phyloP scores from a whole-genome alignment of 2,329 filamentous ascomycete species.

The Cytospora paraplurivora region DNA sequence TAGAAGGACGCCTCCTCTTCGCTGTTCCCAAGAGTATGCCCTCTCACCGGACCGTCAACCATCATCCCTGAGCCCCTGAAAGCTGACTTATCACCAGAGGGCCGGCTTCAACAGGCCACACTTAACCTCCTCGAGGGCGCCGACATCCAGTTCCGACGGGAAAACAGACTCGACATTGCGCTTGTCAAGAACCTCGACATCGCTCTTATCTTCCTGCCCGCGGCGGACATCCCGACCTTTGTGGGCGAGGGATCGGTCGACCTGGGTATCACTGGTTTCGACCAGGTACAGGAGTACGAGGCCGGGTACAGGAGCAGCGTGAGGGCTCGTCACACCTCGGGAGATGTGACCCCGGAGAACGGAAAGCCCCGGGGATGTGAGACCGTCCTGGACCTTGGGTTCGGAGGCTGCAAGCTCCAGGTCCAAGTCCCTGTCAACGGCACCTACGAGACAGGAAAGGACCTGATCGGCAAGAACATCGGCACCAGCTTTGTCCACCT shows the following conservation, averaged over 20 bases:
- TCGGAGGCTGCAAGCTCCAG: slow-evolving; percentile 89
- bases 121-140: slow-evolving; percentile 90
- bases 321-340: slow-evolving; percentile 51
- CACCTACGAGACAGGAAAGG: slow-evolving; percentile 64
- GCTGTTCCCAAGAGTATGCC: slow-evolving; percentile 96
- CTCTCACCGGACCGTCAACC: slow-evolving; percentile 19
- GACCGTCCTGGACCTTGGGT: slow-evolving; percentile 86
- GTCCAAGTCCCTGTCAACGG: slow-evolving; percentile 96
- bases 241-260: slow-evolving; percentile 93
- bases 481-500: slow-evolving; percentile 94
- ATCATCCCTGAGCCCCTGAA: slow-evolving; percentile 6
- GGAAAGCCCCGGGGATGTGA: slow-evolving; percentile 65
- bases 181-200: slow-evolving; percentile 96
- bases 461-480: slow-evolving; percentile 89
- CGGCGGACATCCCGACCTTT: slow-evolving; percentile 95
- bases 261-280: slow-evolving; percentile 89
- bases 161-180: slow-evolving; percentile 94
- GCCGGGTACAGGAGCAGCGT: slow-evolving; percentile 57
- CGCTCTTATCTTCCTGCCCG: slow-evolving; percentile 94
- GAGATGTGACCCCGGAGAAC: slow-evolving; percentile 46
- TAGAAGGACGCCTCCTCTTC: slow-evolving; percentile 91
- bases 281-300: slow-evolving; percentile 91
- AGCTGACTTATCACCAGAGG: slow-evolving; percentile 62
- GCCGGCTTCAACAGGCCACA: slow-evolving; percentile 82
- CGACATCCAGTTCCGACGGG: slow-evolving; percentile 94